Evolutionary conservation across 768 basidiomycete genomes (phyloP), one percentile per base, ranked within the genome.

Genomic region (Rubroboletus satanas): DNA sequence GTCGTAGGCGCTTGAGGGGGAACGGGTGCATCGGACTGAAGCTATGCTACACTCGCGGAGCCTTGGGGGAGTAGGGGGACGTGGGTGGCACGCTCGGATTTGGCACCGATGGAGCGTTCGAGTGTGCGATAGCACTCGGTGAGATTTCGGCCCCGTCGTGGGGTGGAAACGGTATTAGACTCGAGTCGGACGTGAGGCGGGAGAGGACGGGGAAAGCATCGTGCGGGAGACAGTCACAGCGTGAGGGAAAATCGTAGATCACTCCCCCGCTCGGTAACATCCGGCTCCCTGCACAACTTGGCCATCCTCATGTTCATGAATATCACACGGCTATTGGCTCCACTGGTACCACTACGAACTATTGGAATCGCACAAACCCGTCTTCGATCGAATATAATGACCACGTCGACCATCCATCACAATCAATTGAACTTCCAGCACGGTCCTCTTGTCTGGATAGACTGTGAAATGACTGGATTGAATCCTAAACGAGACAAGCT

Each of bases 381-480:
- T n/a, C 23, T 31, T 44, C 49, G 45, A 7, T 52, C 42, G 9
- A 37, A 29, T 11, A 35, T 18, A 41, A 65, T 62, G 56, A 26
- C 54, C 1, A 37, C 11, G 21, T 37, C 55, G 9, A 37, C 15
- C 9, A 7, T 28, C 47, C 38, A 31, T 5, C 43, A 21, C 17
- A 23, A 38, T 26, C 52, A 5, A 28, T 11, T 66, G 9, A 56
- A 43, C 43, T 57, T 45, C 5, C 39, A 56, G 11, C 45, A 44
- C 1, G 65, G 62, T 5, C 64, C 64, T 7, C 56, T 66, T 7
- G 65, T 65, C 43, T 93, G 90, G 91, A 79, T 93, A 48, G 90
- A 93, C 68, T 90, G 89, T 62, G 90, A 93, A 73, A 93, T 93
- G 81, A 92, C 90, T 3, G 90, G 90, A 5, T 76, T 93, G 37